phyloP scores from a whole-genome alignment of 352 stramenopile species.

The Globisporangium lucens region DNA sequence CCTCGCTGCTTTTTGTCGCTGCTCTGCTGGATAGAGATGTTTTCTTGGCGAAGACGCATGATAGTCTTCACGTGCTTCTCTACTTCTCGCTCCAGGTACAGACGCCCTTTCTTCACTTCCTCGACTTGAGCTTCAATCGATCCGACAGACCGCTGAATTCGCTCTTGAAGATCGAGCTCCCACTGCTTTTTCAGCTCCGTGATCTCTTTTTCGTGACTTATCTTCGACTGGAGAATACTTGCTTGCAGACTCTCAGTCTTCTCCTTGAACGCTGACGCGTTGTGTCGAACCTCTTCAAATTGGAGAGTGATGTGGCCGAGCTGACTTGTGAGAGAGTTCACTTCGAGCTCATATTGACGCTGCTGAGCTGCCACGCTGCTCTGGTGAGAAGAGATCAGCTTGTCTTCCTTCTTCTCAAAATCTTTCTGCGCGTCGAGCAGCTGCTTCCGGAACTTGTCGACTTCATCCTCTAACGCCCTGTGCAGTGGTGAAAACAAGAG shows the following conservation, averaged over 20 bases:
- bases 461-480: slow-evolving; percentile 36
- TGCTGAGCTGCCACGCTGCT: slow-evolving; percentile 24
- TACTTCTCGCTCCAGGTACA: slow-evolving; percentile 60
- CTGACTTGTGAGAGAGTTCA: slow-evolving; percentile 42
- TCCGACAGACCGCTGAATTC: slow-evolving; percentile 49
- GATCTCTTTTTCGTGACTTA: slow-evolving; percentile 53
- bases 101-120: slow-evolving; percentile 57
- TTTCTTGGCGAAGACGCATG: slow-evolving; percentile 53
- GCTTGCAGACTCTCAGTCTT: slow-evolving; percentile 47
- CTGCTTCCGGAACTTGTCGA: slow-evolving; percentile 50
- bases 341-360: slow-evolving; percentile 43
- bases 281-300: slow-evolving; percentile 33
- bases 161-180: slow-evolving; percentile 49
- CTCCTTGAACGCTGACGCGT: slow-evolving; percentile 29
- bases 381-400: slow-evolving; percentile 34
- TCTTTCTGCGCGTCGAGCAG: slow-evolving; percentile 46
- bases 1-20: slow-evolving; percentile 31
- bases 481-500: background rate
- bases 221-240: slow-evolving; percentile 42
- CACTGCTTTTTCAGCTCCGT: slow-evolving; percentile 49
- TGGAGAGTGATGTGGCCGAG: slow-evolving; percentile 34
- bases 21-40: slow-evolving; percentile 42
- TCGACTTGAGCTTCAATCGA: slow-evolving; percentile 60
- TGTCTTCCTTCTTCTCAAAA: slow-evolving; percentile 37
- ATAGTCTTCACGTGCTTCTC: slow-evolving; percentile 59